Evolutionary conservation across 1,284 basidiomycete genomes (phyloP), one percentile per base, ranked within the genome.

Genomic region (Ustilago hordei): DNA sequence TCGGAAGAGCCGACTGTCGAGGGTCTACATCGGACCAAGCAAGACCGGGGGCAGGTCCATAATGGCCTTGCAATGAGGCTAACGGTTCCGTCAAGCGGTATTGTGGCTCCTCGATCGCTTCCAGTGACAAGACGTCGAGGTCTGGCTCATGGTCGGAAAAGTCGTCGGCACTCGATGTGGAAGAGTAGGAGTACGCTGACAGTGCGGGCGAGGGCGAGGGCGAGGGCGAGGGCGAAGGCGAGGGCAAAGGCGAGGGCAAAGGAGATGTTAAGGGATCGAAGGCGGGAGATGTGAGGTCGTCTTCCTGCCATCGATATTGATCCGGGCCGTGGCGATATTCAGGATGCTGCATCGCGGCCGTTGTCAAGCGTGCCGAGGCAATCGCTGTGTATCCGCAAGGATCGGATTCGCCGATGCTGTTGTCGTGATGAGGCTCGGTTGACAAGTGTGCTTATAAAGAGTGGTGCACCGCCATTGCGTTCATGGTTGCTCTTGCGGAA

Each of bases 191-290:
- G 41, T 70, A 81, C 13, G 79, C 79, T 4, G 77, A 79, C 8
- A 81, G 60, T 2, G 76, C 72, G 7, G 79, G 79, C 8, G 79
- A 81, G 0, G 79, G 74, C 1, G 76, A 71, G 0, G 78, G 71
- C 11, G 72, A 69, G 7, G 79, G 79, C 8, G 79, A 81, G 0
- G 79, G 74, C 0, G 77, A 71, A 0, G 78, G 71, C 11, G 72
- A 69, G 7, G 79, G 79, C 8, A 77, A 81, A 1, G 79, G 74
- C 1, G 77, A 71, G 0, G 78, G 71, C 11, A 69, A 69, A 2
- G 76, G 67, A 19, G 71, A 78, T 2, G 57, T 58, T 31, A 63
- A 58, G 2, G 71, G 71, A 28, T 72, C 69, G 3, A 64, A 58
- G 4, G 34, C 38, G 6, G 69, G 65, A 7, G 69, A 72, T 12